Evolutionary conservation across 2,329 filamentous ascomycete genomes (phyloP), one percentile per base, ranked within the genome.

Genomic region (Sarocladium kiliense): DNA sequence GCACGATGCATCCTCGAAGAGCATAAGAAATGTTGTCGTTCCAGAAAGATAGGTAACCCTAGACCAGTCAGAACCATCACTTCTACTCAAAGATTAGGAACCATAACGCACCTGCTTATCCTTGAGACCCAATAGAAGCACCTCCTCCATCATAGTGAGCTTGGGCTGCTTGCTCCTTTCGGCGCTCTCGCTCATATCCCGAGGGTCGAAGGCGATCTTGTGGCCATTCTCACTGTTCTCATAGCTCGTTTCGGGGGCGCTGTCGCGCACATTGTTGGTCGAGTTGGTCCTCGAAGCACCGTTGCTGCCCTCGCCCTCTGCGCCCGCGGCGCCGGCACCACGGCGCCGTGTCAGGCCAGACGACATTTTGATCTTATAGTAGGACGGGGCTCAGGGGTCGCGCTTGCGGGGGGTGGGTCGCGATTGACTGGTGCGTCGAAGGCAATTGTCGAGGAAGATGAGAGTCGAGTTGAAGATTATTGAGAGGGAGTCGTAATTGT

Each of bases 21-120:
- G 94, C 94, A 72, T 99, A 99, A 58, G 92, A 97, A 68, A 99
- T 99, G 76, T 99, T 99, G 75, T 99, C 94, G 75, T 99, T 99
- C 94, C 94, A 99, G 75, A 99, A 99, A 27, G 93, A 97, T 60
- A 99, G 85, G 70, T 99, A 97, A 62, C 94, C 94, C 91, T 96
- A 68, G 54, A 53, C 34, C 26, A 9, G 19, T 39, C 21, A 53
- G 34, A 12, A 53, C 11, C 5, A 14, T 6, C 3, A 21, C 16
- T 30, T n/a, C 14, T 11, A 6, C 25, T 34, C 14, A 3, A 19
- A 16, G 21, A 7, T n/a, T 9, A 14, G 4, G 14, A n/a, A 51
- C 3, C 19, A 41, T 21, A 27, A 68, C 80, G 68, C 77, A 96
- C 91, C 85, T 99, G 94, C 78, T 97, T 99, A 75, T 99, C 94